Evolutionary conservation across 2,329 filamentous ascomycete species (phyloP).

Genomic region (Calcarisporium arbuscula): DNA sequence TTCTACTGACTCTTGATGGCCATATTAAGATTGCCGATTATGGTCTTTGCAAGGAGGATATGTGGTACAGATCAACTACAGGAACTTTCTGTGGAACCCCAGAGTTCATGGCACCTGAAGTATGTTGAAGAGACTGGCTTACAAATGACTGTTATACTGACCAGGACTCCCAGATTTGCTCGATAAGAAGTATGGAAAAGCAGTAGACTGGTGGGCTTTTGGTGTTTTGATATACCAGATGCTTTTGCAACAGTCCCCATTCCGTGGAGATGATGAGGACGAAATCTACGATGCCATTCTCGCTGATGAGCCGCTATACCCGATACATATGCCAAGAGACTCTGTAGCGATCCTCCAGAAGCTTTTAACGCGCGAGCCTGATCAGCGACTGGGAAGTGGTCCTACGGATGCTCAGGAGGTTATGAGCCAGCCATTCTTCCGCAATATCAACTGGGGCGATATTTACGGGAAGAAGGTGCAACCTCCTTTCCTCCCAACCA

Average conservation of each 20-base stretch:
- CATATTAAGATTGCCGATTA: conserved; percentile 99
- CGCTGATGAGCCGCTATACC: conserved; percentile 93
- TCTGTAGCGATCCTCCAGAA: conserved; percentile 98
- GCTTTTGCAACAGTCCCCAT: conserved; percentile 96
- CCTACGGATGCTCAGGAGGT: conserved; percentile 97
- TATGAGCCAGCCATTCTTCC: conserved; percentile 98
- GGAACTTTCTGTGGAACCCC: conserved; percentile 99
- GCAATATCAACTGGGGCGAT: conserved; percentile 97
- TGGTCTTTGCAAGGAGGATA: conserved; percentile 98
- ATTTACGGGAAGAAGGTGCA: conserved; percentile 91
- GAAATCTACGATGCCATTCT: conserved; percentile 99
- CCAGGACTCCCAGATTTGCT: conserved; percentile 65
- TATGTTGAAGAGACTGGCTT: conserved; percentile 33
- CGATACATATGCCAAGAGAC: conserved; percentile 97
- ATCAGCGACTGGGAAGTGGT: conserved; percentile 84
- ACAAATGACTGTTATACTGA: too few species aligned
- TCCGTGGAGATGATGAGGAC: conserved; percentile 97
- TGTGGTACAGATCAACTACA: conserved; percentile 97
- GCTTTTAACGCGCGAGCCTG: conserved; percentile 89
- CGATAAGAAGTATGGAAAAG: conserved; percentile 96
- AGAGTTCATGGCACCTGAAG: conserved; percentile 98
- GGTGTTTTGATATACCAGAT: conserved; percentile 99
- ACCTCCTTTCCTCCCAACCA: conserved; percentile 82
- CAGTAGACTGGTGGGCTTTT: conserved; percentile 99
- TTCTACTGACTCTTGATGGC: conserved; percentile 86